These are phyloP conservation scores for Rhododendron williamsianum DNA, from an alignment of 148 eudicot genomes.

Conservation along the genomic window DNA sequence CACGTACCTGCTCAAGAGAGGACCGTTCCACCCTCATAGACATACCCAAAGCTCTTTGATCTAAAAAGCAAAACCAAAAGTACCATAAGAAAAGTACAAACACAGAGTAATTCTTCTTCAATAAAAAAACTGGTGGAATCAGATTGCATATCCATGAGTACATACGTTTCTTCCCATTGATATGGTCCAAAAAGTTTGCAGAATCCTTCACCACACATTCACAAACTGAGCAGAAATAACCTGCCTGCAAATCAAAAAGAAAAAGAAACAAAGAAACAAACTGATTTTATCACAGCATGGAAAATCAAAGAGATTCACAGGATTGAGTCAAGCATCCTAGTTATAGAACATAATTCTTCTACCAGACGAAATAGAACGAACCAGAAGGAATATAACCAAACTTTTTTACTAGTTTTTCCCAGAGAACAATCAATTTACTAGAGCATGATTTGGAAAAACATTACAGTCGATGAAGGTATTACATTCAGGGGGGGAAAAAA, in stretches of 20 bases:
- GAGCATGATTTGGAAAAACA: background rate
- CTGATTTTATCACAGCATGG: background rate
- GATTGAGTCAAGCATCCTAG: background rate
- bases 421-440: background rate
- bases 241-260: slow-evolving; percentile 64
- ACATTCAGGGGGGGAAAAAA: background rate
- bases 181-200: slow-evolving; percentile 95
- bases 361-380: background rate
- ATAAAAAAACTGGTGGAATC: background rate
- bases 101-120: background rate
- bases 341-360: background rate
- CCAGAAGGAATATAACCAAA: background rate
- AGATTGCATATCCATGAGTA: slow-evolving; percentile 3
- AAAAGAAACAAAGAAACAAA: background rate
- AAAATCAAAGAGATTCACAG: slow-evolving; percentile 5
- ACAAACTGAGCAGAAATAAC: slow-evolving; percentile 94
- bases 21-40: slow-evolving; percentile 97
- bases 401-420: background rate
- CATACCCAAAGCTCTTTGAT: slow-evolving; percentile 99
- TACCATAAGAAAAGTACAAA: background rate
- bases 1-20: slow-evolving; percentile 77
- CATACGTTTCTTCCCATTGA: slow-evolving; percentile 99
- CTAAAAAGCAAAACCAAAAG: slow-evolving; percentile 31
- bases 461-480: background rate
- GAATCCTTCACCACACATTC: slow-evolving; percentile 99